Evolutionary conservation across 1,284 basidiomycete species (phyloP), one percentile per base, ranked within the genome.

Genomic region (Phaffia rhodozyma): DNA sequence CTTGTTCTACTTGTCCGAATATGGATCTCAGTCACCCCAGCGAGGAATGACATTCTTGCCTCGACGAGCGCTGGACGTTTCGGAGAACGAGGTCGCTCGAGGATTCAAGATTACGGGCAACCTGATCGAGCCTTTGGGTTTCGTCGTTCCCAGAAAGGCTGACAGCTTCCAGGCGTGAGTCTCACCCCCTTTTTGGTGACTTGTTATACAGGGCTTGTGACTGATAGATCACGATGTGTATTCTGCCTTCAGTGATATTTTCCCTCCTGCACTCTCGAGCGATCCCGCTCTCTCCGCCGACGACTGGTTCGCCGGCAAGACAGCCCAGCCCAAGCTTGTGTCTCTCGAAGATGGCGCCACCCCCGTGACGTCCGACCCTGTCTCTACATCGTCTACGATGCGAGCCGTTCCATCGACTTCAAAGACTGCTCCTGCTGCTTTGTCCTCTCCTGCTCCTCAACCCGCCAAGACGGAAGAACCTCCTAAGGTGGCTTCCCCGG

Each of bases 21-120:
- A 92, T 27, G 56, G 34, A 23, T 50, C 38, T 21, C 49, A 61
- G 21, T 34, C 51, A 20, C 25, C 56, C 11, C 89, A 97, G 76
- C 88, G 93, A 56, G 96, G 96, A 21, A 89, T 97, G 83, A 90
- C 88, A 70, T 94, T 97, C 84, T 82, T 97, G 38, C 93, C 91
- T 6, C 85, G 93, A 32, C 86, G 92, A 55, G 84, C 88, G 0
- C 82, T 97, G 69, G 90, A 84, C 71, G 86, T 93, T 23, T 78
- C 82, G 48, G 91, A 97, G 63, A 94, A 92, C 75, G 96, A 98
- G 76, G 97, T 97, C 70, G 93, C 91, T 1, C 83, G 91, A 53
- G 91, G 89, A 0, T 97, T 91, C 83, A 98, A 98, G 77, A 82
- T 66, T 25, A 48, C 60, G 7, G 64, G 64, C 13, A 38, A 32